A percentile compares a stretch with the other conserved stretches of the same genome.
Evolutionary conservation across 208 protist species (phyloP).

Genomic region (Zelonia costaricensis): DNA sequence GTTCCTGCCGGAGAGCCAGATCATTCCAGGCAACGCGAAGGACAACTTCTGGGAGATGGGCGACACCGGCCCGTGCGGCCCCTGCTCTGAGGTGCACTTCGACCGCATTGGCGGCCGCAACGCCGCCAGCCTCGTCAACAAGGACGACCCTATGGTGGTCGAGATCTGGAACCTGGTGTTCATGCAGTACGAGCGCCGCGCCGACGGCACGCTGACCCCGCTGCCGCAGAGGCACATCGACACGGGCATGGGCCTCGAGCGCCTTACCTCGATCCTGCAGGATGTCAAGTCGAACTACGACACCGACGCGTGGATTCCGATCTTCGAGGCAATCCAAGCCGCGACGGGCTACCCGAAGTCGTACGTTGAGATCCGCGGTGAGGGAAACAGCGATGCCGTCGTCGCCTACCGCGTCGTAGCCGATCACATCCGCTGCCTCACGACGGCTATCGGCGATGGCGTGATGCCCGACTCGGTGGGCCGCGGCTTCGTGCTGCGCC

Average conservation of each 20-base stretch:
- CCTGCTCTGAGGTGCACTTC: conserved; percentile 99
- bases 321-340: conserved; percentile 97
- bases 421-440: conserved; percentile 99
- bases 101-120: conserved; percentile 97
- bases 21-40: conserved; percentile 94
- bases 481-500: conserved; percentile 97
- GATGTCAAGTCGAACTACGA: conserved; percentile 98
- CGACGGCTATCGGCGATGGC: conserved; percentile 97
- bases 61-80: conserved; percentile 97
- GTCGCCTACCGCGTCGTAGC: conserved; percentile 98
- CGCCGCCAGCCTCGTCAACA: conserved; percentile 97
- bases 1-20: conserved; percentile 88
- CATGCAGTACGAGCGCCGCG: conserved; percentile 98
- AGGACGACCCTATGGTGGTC: conserved; percentile 98
- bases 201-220: conserved; percentile 77
- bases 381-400: conserved; percentile 87
- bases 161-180: conserved; percentile 99
- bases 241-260: conserved; percentile 99
- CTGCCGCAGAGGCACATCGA: conserved; percentile 96
- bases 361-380: conserved; percentile 87
- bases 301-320: conserved; percentile 97
- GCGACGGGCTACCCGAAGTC: conserved; percentile 85
- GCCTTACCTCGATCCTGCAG: conserved; percentile 97
- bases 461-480: conserved; percentile 94
- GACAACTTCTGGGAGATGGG: conserved; percentile 99